phyloP scores from a whole-genome alignment of 108 stramenopile genomes.

The Skeletonema tropicum region DNA sequence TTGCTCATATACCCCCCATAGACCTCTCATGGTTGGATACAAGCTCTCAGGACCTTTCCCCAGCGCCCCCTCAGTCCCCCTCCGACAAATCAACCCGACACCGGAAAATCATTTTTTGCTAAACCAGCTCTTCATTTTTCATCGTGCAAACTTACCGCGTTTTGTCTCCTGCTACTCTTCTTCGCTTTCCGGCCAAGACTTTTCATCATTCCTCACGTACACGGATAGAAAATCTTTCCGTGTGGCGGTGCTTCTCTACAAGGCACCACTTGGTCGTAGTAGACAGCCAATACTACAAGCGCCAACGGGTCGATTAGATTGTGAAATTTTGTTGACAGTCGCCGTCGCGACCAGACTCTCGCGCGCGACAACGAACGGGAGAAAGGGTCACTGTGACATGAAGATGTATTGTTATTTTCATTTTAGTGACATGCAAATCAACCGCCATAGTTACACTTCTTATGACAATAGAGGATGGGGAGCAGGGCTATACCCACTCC shows the following conservation, averaged over 20 bases:
- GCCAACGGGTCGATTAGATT: not conserved
- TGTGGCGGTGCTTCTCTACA: not conserved
- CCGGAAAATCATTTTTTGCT: constrained; percentile 6
- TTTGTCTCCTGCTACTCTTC: constrained; percentile 6
- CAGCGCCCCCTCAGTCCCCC: not conserved
- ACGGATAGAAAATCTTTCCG: not conserved
- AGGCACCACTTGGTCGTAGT: not conserved
- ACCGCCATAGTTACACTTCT: too few species aligned
- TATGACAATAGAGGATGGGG: too few species aligned
- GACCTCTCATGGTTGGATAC: not conserved
- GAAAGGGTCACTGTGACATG: too few species aligned
- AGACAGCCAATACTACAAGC: too few species aligned
- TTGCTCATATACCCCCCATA: not conserved
- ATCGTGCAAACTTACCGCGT: not conserved
- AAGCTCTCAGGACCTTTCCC: not conserved
- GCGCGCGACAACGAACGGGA: too few species aligned
- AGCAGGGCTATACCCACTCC: too few species aligned
- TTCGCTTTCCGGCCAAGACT: constrained; percentile 5
- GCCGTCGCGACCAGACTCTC: too few species aligned
- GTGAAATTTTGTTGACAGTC: too few species aligned
- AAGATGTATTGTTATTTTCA: too few species aligned
- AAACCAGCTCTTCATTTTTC: not conserved
- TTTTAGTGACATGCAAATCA: too few species aligned
- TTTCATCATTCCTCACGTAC: constrained; percentile 7
- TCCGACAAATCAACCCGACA: not conserved